Conservation (phyloP, 768 basidiomycete species). For the Coprinopsis cinerea region DNA sequence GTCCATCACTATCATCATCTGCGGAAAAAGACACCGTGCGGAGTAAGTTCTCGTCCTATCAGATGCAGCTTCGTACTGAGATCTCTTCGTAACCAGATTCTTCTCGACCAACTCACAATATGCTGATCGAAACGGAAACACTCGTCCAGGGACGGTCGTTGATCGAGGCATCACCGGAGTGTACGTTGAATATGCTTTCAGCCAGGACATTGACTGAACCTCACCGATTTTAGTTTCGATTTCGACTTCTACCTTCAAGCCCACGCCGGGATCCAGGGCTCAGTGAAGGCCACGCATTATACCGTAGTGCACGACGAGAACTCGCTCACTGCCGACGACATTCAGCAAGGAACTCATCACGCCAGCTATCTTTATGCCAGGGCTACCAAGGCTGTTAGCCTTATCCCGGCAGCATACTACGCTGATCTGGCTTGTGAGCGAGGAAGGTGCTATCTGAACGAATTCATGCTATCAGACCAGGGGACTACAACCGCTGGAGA, state of each 20-base stretch:
- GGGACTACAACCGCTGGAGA: constrained; percentile 27
- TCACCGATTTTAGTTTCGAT: constrained; percentile 42
- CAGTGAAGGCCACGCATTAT: constrained; percentile 72
- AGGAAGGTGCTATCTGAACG: constrained; percentile 70
- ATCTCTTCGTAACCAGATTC: constrained; percentile 29
- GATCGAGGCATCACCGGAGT: constrained; percentile 73
- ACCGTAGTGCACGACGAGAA: constrained; percentile 78
- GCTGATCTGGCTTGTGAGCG: constrained; percentile 81
- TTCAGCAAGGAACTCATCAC: constrained; percentile 69
- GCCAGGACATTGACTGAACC: constrained; percentile 1
- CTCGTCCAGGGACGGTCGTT: constrained; percentile 72
- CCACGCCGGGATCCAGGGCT: constrained; percentile 68
- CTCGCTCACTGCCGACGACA: constrained; percentile 55
- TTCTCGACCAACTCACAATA: constrained; percentile 45
- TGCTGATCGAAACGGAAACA: constrained; percentile 68
- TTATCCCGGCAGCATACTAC: constrained; percentile 77
- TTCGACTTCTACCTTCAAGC: constrained; percentile 70
- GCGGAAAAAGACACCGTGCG: constrained; percentile 72
- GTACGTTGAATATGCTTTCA: constrained; percentile 28
- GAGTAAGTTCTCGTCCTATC: constrained; percentile 27
- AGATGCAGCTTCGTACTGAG: not conserved
- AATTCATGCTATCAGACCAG: constrained; percentile 56
- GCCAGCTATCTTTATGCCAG: constrained; percentile 73
- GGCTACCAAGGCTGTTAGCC: constrained; percentile 78
- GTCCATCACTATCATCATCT: constrained; percentile 64